These are phyloP conservation scores for Coprinopsis sp. DNA, from an alignment of 768 basidiomycete species.

Conservation along the genomic window DNA sequence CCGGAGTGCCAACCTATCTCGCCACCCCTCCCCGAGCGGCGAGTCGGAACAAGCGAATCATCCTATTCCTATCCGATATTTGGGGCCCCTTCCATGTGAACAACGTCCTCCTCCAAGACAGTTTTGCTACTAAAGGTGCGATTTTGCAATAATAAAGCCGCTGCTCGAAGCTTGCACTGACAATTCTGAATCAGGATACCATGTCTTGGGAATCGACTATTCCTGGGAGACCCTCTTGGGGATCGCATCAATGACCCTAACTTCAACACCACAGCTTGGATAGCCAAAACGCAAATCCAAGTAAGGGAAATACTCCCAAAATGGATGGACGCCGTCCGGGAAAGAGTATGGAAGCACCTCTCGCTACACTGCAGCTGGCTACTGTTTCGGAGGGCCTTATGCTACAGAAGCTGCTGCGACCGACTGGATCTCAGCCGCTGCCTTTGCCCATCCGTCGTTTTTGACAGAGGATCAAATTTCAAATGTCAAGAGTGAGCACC, in stretches of 20 bases:
- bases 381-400: slow-evolving; percentile 55
- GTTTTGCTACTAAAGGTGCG: slow-evolving; percentile 55
- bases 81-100: slow-evolving; percentile 57
- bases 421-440: slow-evolving; percentile 43
- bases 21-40: slow-evolving; percentile 26
- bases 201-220: slow-evolving; percentile 60
- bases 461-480: slow-evolving; percentile 44
- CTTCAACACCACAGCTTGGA: slow-evolving; percentile 40
- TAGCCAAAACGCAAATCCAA: slow-evolving; percentile 25
- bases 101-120: slow-evolving; percentile 57
- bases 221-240: slow-evolving; percentile 52
- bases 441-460: slow-evolving; percentile 52
- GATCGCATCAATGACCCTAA: slow-evolving; percentile 27
- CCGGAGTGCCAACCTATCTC: slow-evolving; percentile 50
- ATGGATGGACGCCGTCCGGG: slow-evolving; percentile 50
- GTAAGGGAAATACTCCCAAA: slow-evolving; percentile 38
- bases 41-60: slow-evolving; percentile 47
- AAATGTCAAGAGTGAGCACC: slow-evolving; percentile 42
- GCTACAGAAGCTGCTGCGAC: slow-evolving; percentile 42
- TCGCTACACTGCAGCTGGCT: slow-evolving; percentile 42
- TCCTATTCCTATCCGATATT: slow-evolving; percentile 57
- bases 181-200: slow-evolving; percentile 37
- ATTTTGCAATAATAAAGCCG: neutral
- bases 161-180: neutral
- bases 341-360: slow-evolving; percentile 27